Evolutionary conservation across 352 stramenopile species (phyloP).

Genomic region (Globisporangium iwayamae): DNA sequence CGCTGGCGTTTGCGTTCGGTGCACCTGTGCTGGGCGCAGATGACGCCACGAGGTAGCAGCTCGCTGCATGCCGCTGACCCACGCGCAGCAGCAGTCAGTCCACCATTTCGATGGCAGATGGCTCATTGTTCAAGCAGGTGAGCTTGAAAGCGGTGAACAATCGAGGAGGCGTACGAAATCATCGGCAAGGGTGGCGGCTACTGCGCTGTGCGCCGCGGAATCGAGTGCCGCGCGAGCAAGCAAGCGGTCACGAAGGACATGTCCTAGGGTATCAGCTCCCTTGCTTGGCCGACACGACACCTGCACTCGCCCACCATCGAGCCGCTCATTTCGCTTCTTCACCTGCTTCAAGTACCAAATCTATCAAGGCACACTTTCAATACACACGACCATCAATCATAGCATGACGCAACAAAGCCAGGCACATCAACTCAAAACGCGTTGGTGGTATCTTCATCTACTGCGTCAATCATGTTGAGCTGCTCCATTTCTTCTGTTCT

Average conservation of each 20-base stretch:
- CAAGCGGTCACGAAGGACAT: constrained; percentile 44
- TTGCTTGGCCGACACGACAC: too few relatives aligned
- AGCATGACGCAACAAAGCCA: too few relatives aligned
- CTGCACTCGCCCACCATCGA: too few relatives aligned
- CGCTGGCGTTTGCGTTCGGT: constrained; percentile 7
- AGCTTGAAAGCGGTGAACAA: constrained; percentile 16
- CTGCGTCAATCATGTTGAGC: too few relatives aligned
- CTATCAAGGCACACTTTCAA: too few relatives aligned
- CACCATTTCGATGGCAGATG: not conserved
- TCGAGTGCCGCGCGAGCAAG: constrained; percentile 61
- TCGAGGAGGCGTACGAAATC: constrained; percentile 78
- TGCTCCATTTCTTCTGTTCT: too few relatives aligned
- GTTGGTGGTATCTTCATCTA: too few relatives aligned
- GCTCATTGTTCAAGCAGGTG: constrained; percentile 1
- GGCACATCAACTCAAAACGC: too few relatives aligned
- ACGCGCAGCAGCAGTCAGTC: constrained; percentile 1
- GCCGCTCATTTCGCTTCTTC: too few relatives aligned
- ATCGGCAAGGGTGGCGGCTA: constrained; percentile 71
- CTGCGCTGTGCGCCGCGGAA: constrained; percentile 70
- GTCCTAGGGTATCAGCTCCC: too few relatives aligned
- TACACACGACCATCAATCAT: too few relatives aligned
- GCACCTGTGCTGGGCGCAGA: constrained; percentile 11
- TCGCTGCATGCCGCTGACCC: not conserved
- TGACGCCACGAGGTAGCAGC: not conserved
- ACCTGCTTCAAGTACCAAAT: too few relatives aligned